Conservation (phyloP, 805 yeast genomes). For the Candida koratica region DNA sequence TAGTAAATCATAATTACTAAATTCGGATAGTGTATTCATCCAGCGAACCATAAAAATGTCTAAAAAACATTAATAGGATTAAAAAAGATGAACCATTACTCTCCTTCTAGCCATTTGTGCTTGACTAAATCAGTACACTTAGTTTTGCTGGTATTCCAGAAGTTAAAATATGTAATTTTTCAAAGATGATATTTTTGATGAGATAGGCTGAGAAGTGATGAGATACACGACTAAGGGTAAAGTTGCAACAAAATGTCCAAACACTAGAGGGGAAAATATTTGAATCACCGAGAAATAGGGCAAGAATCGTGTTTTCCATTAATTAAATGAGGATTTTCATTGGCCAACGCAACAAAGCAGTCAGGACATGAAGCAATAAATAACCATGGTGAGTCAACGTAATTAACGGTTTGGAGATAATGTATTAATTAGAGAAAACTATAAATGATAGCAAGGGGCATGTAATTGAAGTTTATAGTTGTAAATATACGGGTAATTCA, state of each 20-base stretch:
- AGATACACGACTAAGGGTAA: conserved; percentile 7
- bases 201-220: conserved; percentile 1
- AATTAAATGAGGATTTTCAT: too few relatives aligned
- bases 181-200: neutral
- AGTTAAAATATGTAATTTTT: conserved; percentile 16
- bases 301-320: too few relatives aligned
- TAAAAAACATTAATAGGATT: conserved; percentile 23
- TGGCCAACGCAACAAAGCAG: too few relatives aligned
- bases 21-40: conserved; percentile 46
- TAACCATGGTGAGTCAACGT: too few relatives aligned
- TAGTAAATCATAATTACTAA: too few relatives aligned
- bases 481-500: neutral
- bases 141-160: conserved; percentile 49
- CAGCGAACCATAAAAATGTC: conserved; percentile 36
- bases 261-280: too few relatives aligned
- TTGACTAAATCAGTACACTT: conserved; percentile 36
- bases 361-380: too few relatives aligned
- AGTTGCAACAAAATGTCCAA: conserved; percentile 3
- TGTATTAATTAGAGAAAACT: too few relatives aligned
- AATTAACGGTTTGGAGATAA: too few relatives aligned
- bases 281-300: too few relatives aligned
- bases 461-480: too few relatives aligned
- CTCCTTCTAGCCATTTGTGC: conserved; percentile 52
- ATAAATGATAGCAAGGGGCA: too few relatives aligned
- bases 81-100: conserved; percentile 27